phyloP scores from a whole-genome alignment of 371 early-diverging fungal genomes.

The Zychaea mexicana region DNA sequence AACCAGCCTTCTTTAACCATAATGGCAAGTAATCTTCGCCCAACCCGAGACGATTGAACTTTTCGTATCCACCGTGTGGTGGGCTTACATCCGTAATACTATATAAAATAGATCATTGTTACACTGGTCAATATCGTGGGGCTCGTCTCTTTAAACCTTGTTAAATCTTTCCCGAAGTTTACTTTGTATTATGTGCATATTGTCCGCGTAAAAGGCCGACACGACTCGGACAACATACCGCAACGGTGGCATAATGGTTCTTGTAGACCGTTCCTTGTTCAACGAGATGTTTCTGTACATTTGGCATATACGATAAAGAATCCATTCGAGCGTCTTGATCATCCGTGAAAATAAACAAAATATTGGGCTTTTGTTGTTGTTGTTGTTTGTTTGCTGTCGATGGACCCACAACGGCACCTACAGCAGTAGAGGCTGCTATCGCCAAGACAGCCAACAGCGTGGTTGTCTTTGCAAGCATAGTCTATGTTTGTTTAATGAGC shows the following conservation, averaged over 20 bases:
- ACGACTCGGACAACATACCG: conserved; percentile 69
- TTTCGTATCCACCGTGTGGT: conserved; percentile 61
- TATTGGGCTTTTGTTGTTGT: conserved; percentile 61
- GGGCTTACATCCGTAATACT: conserved; percentile 53
- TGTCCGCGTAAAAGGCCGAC: conserved; percentile 61
- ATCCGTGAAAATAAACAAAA: conserved; percentile 65
- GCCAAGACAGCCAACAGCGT: background rate
- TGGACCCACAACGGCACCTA: background rate
- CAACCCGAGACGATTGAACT: conserved; percentile 46
- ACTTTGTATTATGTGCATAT: conserved; percentile 69
- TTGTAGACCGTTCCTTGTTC: conserved; percentile 58
- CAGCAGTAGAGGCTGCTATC: background rate
- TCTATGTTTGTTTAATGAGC: background rate
- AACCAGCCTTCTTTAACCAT: conserved; percentile 43
- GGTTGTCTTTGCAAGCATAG: background rate
- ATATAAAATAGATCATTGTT: background rate
- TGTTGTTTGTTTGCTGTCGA: background rate
- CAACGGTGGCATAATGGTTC: conserved; percentile 67
- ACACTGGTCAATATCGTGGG: no score
- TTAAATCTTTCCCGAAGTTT: background rate
- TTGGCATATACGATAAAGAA: conserved; percentile 64
- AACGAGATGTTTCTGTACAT: conserved; percentile 60
- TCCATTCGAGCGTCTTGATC: conserved; percentile 60
- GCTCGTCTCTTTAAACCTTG: no score
- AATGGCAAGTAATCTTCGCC: conserved; percentile 54